Base-by-base conservation (phyloP, 2,329 filamentous ascomycete species). In the Alternaria burnsii region DNA sequence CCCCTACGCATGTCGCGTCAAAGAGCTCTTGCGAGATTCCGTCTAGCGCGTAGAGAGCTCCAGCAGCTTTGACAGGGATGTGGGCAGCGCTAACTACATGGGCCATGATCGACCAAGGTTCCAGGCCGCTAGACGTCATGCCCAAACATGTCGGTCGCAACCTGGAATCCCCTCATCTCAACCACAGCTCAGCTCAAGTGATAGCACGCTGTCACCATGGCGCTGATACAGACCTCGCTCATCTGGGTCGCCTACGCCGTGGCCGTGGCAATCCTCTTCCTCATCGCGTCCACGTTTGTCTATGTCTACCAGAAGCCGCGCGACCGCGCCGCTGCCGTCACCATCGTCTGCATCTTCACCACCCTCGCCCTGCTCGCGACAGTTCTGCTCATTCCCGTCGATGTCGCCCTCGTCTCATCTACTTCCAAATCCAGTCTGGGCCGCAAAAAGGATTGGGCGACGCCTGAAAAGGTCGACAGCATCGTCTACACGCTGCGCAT, bases 211-310 rank as follows among this genome's bases (percentile, higher is more conserved):
- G n/a, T 36, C 65, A 67, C 58, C 65, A 89, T 89, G 87, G 86
- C 86, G 51, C 83, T 95, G 76, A 87, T 97, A 64, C 93, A 96
- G 78, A 91, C 91, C 56, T 92, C 91, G 74, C 85, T 98, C 68
- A 98, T 98, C 79, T 99, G 95, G 95, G 89, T 95, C 63, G 88
- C 94, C 55, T 99, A 98, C 79, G 92, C 90, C 62, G 87, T 94
- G 61, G 94, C 92, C 56, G 85, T 98, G 51, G 89, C 79, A 62
- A 82, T 97, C 56, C 88, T 94, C 63, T 86, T 97, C 52, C 82
- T 90, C 66, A 89, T 93, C 59, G 90, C 94, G 55, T 87, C 89
- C 64, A 87, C 96, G 72, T 97, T 96, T 68, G 93, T 95, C 63
- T 94, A 94, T 80, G 87, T 92, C 70, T 98, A 97, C 85, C 94